Percentiles rank a stretch among this genome's conserved stretches.
These are phyloP conservation scores for Cytospora schulzeri DNA, from an alignment of 2,329 filamentous ascomycete genomes.

Conservation along the genomic window DNA sequence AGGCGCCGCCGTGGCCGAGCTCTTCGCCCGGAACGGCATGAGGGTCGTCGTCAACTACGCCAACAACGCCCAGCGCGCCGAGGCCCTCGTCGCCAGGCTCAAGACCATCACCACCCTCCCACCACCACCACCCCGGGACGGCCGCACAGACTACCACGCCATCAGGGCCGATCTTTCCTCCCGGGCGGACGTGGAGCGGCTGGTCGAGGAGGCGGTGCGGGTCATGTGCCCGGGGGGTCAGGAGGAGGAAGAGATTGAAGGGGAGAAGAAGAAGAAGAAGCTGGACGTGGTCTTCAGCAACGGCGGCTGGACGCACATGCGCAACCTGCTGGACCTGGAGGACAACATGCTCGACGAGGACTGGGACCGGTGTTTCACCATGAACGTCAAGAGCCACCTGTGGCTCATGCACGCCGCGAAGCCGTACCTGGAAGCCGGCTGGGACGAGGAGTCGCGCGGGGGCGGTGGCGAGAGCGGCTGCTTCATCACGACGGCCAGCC, in stretches of 20 bases:
- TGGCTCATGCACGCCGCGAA: slow-evolving; percentile 61
- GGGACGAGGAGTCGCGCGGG: slow-evolving; percentile 49
- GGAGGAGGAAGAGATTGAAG: neutral
- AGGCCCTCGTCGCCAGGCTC: slow-evolving; percentile 59
- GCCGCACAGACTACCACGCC: slow-evolving; percentile 43
- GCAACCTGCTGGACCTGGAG: slow-evolving; percentile 49
- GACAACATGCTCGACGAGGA: slow-evolving; percentile 59
- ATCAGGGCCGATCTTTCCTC: slow-evolving; percentile 69
- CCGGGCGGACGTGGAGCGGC: slow-evolving; percentile 57
- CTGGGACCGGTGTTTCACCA: slow-evolving; percentile 61
- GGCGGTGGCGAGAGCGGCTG: slow-evolving; percentile 35
- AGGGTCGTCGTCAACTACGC: slow-evolving; percentile 76
- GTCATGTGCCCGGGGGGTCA: slow-evolving; percentile 49
- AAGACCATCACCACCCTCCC: slow-evolving; percentile 48
- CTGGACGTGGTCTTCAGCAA: slow-evolving; percentile 81
- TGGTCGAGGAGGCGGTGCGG: slow-evolving; percentile 61
- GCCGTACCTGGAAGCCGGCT: slow-evolving; percentile 49
- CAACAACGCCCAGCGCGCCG: slow-evolving; percentile 61
- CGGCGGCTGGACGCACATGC: slow-evolving; percentile 58
- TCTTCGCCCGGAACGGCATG: slow-evolving; percentile 68
- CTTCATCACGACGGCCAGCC: slow-evolving; percentile 65
- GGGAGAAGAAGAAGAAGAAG: slow-evolving; percentile 38
- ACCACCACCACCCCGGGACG: too few species aligned
- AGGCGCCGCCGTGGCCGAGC: slow-evolving; percentile 66
- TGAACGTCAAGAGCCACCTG: slow-evolving; percentile 65